Percentiles rank a stretch among this genome's conserved stretches.
Conservation (phyloP, 225 moss, liverwort and hornwort species). For the Neckera pumila region DNA sequence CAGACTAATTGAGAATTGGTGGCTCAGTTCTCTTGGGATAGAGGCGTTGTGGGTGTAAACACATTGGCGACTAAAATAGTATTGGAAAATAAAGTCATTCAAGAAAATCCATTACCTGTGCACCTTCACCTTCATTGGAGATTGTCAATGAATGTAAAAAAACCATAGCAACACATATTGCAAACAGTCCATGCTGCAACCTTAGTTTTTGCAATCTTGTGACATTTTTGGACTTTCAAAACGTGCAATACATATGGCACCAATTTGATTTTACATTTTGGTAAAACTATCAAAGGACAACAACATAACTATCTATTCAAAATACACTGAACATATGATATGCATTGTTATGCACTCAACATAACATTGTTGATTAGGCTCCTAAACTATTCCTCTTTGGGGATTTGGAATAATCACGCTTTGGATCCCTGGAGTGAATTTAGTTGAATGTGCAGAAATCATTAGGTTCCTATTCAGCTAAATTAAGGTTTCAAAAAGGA, state of each 20-base stretch:
- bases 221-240: background rate
- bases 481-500: too few species aligned
- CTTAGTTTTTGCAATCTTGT: background rate
- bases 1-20: background rate
- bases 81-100: background rate
- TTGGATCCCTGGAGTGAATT: rapidly evolving
- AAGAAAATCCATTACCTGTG: too few species aligned
- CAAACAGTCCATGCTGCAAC: background rate
- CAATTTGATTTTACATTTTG: background rate
- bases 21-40: background rate
- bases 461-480: too few species aligned
- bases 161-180: background rate
- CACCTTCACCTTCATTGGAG: background rate
- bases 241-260: too few species aligned
- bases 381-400: rapidly evolving
- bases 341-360: too few species aligned
- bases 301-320: too few species aligned
- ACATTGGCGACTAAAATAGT: background rate
- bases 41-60: background rate
- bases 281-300: rapidly evolving
- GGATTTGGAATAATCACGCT: background rate
- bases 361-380: background rate
- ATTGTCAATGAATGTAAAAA: background rate
- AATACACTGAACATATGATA: too few species aligned
- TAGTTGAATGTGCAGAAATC: background rate